Base-by-base conservation (phyloP, 176 grass and related monocot species). In the Melocanna baccifera region DNA sequence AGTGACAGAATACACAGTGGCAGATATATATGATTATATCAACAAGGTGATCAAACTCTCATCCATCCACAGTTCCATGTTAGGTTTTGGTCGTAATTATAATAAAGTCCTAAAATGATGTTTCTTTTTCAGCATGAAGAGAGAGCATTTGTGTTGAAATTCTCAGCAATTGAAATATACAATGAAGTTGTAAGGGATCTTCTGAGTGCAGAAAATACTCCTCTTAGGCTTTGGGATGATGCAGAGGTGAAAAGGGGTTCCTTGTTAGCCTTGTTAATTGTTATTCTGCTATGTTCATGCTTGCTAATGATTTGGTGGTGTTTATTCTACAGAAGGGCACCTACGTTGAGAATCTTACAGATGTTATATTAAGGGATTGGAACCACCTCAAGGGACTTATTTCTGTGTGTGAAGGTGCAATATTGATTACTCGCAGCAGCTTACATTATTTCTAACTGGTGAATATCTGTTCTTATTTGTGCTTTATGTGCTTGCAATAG, bases 11-110 rank as follows among this genome's bases (percentile, higher is more conserved):
- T 88, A 89, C 83, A 91, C 93, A 67, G 93, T 95, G 53, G 93
- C 90, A 67, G 96, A 99, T 71, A 96, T 99, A 91, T 99, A 99
- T 71, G 93, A 99, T 73, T 94, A 96, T 63, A 92, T 99, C 61
- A 85, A 55, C 67, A 99, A 89, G 91, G 96, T 99, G 93, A 81
- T 69, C 18, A 51, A 46, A 62, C 5, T 62, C n/a, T 32, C 48
- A 73, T 39, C 51, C 12, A 82, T 85, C 63, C 55, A 55, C 22
- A 68, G 29, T 71, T 48, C 36, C 26, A 87, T 74, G 61, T 32
- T 18, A 58, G 18, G 41, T 77, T 83, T 84, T 62, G 20, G 15
- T 90, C 14, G 1, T 22, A 11, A 5, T 20, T 79, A 36, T 90
- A 39, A 62, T 14, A 30, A 56, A 41, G 59, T 89, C 2, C 39